Evolutionary conservation across 441 rosid species (phyloP).

Genomic region (Biscutella laevigata): DNA sequence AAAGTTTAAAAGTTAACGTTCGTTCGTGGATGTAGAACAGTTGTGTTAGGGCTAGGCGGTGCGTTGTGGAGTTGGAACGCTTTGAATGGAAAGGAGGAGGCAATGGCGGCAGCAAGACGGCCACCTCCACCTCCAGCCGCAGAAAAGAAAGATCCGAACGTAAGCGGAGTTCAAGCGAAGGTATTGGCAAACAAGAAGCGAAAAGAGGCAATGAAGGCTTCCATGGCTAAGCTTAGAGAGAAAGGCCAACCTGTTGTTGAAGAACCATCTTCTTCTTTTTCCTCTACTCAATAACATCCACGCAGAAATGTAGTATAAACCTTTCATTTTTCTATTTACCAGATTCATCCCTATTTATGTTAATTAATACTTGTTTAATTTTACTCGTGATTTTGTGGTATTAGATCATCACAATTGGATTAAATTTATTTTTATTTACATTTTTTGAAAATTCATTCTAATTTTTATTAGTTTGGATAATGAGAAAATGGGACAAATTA

Average conservation of each 20-base stretch:
- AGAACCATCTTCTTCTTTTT: slow-evolving; percentile 12
- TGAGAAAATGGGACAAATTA: too few species aligned
- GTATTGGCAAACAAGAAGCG: slow-evolving; percentile 83
- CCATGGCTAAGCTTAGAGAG: slow-evolving; percentile 56
- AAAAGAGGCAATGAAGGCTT: slow-evolving; percentile 73
- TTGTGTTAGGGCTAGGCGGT: slow-evolving; percentile 34
- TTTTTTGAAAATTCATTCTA: too few species aligned
- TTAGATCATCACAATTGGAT: too few species aligned
- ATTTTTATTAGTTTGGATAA: too few species aligned
- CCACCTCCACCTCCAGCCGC: slow-evolving; percentile 49
- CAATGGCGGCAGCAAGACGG: slow-evolving; percentile 55
- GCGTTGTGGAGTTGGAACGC: slow-evolving; percentile 38
- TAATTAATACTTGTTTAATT: slow-evolving; percentile 9
- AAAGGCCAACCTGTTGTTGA: slow-evolving; percentile 40
- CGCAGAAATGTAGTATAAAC: background rate
- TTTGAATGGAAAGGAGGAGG: slow-evolving; percentile 25
- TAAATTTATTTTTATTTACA: too few species aligned
- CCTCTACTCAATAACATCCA: slow-evolving; percentile 14
- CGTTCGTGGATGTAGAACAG: too few species aligned
- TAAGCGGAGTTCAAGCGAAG: slow-evolving; percentile 72
- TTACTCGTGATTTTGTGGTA: background rate
- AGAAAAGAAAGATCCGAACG: slow-evolving; percentile 65
- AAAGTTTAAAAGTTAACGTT: too few species aligned
- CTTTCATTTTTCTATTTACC: slow-evolving; percentile 10
- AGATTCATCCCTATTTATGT: background rate